Conservation (phyloP, 257 asterid species). For the Dorcoceras hygrometricum region DNA sequence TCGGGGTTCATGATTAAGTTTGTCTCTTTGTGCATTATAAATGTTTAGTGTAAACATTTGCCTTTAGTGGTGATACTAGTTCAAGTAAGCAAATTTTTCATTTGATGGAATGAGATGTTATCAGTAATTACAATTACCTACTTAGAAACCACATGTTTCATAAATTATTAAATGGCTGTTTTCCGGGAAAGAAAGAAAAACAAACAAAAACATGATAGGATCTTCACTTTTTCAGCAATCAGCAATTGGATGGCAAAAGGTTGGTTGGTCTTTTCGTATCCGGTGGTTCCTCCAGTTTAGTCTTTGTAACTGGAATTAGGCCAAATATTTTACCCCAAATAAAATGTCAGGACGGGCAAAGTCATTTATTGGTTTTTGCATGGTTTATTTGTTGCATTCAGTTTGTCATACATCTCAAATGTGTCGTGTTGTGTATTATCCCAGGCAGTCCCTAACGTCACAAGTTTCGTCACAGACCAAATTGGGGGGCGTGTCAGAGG, state of each 20-base stretch:
- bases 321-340: no score
- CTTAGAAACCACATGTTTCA: background rate
- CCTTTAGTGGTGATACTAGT: background rate
- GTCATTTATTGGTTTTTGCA: background rate
- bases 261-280: no score
- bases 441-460: constrained; percentile 73
- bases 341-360: no score
- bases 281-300: no score
- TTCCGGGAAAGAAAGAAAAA: no score
- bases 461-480: constrained; percentile 52
- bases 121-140: background rate
- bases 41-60: background rate
- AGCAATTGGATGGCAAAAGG: background rate
- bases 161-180: background rate
- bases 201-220: no score
- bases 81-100: background rate
- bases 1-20: background rate
- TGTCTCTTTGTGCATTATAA: no score
- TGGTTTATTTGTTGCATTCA: background rate
- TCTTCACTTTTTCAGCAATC: background rate
- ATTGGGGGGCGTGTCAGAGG: constrained; percentile 88
- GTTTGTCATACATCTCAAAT: background rate
- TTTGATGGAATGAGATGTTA: background rate
- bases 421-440: constrained; percentile 5
- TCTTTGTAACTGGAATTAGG: no score